These are phyloP conservation scores for Cryptosporidium canis DNA, from an alignment of 169 alveolate species.

Conservation along the genomic window DNA sequence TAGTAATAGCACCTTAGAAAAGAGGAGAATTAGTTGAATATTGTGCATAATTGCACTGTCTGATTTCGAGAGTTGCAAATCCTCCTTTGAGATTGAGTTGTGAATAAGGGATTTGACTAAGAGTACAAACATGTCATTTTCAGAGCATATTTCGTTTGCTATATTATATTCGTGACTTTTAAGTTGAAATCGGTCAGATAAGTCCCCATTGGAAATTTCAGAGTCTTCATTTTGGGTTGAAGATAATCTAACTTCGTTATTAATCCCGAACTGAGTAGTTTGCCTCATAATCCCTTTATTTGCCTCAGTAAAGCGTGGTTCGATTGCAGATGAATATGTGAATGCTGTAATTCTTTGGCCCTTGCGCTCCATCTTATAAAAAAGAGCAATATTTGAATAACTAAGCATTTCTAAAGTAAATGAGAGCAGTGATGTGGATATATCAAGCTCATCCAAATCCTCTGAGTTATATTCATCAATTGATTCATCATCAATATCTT, in stretches of 20 bases:
- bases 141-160: background rate
- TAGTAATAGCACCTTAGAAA: constrained; percentile 10
- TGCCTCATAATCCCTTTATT: constrained; percentile 36
- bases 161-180: constrained; percentile 28
- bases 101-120: background rate
- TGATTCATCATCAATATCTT: background rate
- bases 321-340: constrained; percentile 44
- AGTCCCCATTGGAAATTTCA: background rate
- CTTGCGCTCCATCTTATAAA: constrained; percentile 46
- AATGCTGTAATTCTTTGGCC: constrained; percentile 66
- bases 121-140: background rate
- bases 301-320: constrained; percentile 38
- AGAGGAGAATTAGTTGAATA: constrained; percentile 20
- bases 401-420: constrained; percentile 63
- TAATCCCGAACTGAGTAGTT: background rate
- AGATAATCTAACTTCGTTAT: background rate
- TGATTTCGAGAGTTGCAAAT: background rate
- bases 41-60: constrained; percentile 37
- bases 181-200: background rate
- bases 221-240: background rate
- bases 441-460: constrained; percentile 14
- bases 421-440: constrained; percentile 52
- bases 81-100: constrained; percentile 51
- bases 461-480: background rate
- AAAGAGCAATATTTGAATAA: constrained; percentile 48